Percentiles rank a stretch among this genome's conserved stretches.
Conservation (phyloP, 2,329 filamentous ascomycete species). For the Botryotinia calthae region DNA sequence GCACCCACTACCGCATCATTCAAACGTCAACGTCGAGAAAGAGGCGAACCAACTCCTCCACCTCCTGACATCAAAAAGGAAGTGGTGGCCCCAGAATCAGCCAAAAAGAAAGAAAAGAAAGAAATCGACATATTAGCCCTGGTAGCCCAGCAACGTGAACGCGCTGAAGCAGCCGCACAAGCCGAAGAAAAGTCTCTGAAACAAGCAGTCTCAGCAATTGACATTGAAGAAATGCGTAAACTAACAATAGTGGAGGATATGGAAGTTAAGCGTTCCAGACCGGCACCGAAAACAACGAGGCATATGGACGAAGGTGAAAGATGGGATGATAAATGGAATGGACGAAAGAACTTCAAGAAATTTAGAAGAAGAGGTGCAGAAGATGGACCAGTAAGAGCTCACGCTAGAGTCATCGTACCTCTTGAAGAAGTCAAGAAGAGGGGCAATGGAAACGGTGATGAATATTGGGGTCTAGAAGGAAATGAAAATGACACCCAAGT, state of each 20-base stretch:
- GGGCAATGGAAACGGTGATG: slow-evolving; percentile 57
- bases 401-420: slow-evolving; percentile 50
- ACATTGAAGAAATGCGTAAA: slow-evolving; percentile 69
- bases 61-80: slow-evolving; percentile 24
- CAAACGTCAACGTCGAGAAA: slow-evolving; percentile 65
- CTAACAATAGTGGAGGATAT: slow-evolving; percentile 77
- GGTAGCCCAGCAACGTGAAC: slow-evolving; percentile 54
- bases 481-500: slow-evolving; percentile 38
- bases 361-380: slow-evolving; percentile 63
- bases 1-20: slow-evolving; percentile 69
- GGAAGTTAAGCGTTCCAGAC: slow-evolving; percentile 51
- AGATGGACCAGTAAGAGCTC: slow-evolving; percentile 37
- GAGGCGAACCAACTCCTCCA: slow-evolving; percentile 33
- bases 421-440: slow-evolving; percentile 60
- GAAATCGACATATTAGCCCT: slow-evolving; percentile 64
- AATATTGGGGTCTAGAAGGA: slow-evolving; percentile 51
- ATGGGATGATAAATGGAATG: slow-evolving; percentile 91
- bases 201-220: slow-evolving; percentile 59
- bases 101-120: slow-evolving; percentile 45
- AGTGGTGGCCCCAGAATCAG: slow-evolving; percentile 23
- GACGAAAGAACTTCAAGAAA: slow-evolving; percentile 91
- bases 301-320: slow-evolving; percentile 52
- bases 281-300: slow-evolving; percentile 31
- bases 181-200: slow-evolving; percentile 55
- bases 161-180: slow-evolving; percentile 62